These are phyloP conservation scores for Striga asiatica DNA, from an alignment of 257 asterid species.

Conservation along the genomic window DNA sequence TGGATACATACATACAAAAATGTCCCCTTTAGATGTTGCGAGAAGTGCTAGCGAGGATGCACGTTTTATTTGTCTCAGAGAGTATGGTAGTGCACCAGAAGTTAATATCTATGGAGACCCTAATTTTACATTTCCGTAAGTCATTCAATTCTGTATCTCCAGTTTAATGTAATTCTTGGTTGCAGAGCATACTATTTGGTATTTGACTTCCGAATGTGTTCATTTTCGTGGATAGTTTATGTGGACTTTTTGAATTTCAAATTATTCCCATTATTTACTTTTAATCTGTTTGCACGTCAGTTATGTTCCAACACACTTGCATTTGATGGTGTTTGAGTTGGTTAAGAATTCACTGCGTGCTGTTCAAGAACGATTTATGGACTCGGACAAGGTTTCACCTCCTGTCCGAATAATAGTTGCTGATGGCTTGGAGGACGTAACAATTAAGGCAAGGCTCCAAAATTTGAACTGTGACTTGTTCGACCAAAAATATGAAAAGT, in stretches of 20 bases:
- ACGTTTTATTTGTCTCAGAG: conserved; percentile 64
- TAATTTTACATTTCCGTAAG: conserved; percentile 72
- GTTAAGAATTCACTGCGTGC: conserved; percentile 95
- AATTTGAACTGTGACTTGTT: neutral
- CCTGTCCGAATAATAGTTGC: conserved; percentile 87
- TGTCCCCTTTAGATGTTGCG: conserved; percentile 89
- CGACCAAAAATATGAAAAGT: neutral
- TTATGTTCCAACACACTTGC: conserved; percentile 86
- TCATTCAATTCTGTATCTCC: neutral
- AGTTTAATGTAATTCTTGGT: too few relatives aligned
- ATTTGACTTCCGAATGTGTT: too few relatives aligned
- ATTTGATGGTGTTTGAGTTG: conserved; percentile 88
- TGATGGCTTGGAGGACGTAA: conserved; percentile 93
- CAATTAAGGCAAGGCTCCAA: conserved; percentile 56
- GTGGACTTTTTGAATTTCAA: neutral
- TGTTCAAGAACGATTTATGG: conserved; percentile 75
- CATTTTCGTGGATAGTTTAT: too few relatives aligned
- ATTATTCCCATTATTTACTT: neutral
- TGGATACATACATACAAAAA: conserved; percentile 85
- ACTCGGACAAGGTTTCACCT: conserved; percentile 76
- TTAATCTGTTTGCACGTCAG: conserved; percentile 23
- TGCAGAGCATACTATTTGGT: too few relatives aligned
- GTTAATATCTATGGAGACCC: conserved; percentile 83
- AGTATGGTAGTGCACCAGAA: conserved; percentile 86
- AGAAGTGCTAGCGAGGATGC: conserved; percentile 80